Base-by-base conservation (phyloP, 2,329 filamentous ascomycete genomes). In the Fonsecaea pedrosoi region DNA sequence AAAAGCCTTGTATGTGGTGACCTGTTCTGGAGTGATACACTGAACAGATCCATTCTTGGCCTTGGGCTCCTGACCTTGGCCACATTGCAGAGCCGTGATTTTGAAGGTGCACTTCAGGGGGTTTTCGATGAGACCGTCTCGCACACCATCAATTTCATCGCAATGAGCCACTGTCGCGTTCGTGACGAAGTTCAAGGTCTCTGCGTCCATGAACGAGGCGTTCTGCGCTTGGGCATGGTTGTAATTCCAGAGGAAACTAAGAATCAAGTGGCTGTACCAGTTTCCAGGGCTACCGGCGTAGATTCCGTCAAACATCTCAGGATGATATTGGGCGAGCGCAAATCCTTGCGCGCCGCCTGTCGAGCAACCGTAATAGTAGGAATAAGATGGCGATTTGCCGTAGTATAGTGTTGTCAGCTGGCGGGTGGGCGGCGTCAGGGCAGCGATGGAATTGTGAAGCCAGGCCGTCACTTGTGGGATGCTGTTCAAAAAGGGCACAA, bases 401-500 rank as follows among this genome's bases (percentile, higher is more conserved):
- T 53, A 53, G 45, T 53, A 53, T 3, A 30, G n/a, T 6, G 45
- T 18, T 9, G 25, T 53, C n/a, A 53, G 45, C 25, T 53, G 45
- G 9, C n/a, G n/a, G 45, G 45, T 30, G 10, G 25, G n/a, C 2
- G 45, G 45, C 25, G 55, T 59, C 32, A 59, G 38, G 15, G 35
- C n/a, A 9, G 55, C 55, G 15, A 59, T 59, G 2, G 55, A 37
- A 21, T 59, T 21, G 38, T 38, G 55, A 13, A 59, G 37, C 55
- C 55, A 59, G 9, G 15, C 55, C 13, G 21, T 37, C 21, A 25
- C 25, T 40, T 59, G 30, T n/a, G 37, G 18, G 10, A 21, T 21
- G 55, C 37, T 35, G 18, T 59, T 30, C 55, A 59, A 18, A 25
- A 38, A 59, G 15, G 55, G 55, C 13, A 59, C 37, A 10, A 38